Conservation (phyloP, 1,284 basidiomycete species). For the Inonotus hispidus region DNA sequence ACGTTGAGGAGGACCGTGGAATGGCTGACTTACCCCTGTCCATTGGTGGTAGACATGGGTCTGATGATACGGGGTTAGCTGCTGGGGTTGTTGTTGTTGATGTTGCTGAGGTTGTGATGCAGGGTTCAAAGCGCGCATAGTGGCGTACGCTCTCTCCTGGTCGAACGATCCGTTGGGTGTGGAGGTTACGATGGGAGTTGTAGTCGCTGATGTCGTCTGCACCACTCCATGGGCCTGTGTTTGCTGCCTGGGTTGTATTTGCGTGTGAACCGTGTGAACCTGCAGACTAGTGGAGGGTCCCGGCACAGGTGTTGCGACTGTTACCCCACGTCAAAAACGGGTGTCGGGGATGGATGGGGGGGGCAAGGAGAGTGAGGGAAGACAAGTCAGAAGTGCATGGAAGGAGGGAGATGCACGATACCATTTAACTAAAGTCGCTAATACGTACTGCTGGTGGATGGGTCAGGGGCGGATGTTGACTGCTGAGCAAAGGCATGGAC, state of each 20-base stretch:
- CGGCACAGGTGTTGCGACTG: neutral
- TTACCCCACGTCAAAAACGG: neutral
- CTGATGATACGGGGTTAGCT: neutral
- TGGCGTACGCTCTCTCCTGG: neutral
- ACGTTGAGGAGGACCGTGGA: neutral
- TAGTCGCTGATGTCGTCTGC: neutral
- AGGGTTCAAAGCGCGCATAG: neutral
- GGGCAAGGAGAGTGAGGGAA: neutral
- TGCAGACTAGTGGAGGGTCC: neutral
- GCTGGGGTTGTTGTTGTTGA: conserved; percentile 1
- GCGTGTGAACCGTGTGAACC: neutral
- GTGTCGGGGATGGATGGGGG: neutral
- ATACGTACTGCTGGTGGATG: conserved; percentile 10
- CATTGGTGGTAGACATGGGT: neutral
- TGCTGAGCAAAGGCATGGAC: neutral
- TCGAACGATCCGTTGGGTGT: neutral
- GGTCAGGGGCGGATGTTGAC: neutral
- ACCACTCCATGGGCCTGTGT: neutral
- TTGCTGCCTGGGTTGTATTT: neutral
- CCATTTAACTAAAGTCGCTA: neutral
- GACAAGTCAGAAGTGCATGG: neutral
- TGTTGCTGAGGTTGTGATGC: conserved; percentile 2
- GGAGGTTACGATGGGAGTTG: neutral
- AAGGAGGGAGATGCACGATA: neutral
- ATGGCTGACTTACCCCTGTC: neutral